Percentiles rank a stretch among this genome's conserved stretches.
Conservation (phyloP, 225 moss, liverwort and hornwort species). For the Anthoceros angustus region DNA sequence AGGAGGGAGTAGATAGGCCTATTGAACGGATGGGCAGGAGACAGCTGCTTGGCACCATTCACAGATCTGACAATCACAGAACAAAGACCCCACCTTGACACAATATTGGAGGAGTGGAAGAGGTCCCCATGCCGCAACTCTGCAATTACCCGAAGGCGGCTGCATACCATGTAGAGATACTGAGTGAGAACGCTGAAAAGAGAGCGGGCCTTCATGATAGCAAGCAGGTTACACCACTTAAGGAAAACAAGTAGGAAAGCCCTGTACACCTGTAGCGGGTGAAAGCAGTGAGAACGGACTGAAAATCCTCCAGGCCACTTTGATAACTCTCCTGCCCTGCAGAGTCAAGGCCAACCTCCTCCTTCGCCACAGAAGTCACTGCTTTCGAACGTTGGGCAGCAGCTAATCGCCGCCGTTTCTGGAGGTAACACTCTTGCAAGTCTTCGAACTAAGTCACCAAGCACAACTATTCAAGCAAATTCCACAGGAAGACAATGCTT, state of each 20-base stretch:
- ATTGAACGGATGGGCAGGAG: background rate
- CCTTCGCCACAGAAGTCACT: slow-evolving; percentile 20
- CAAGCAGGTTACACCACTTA: background rate
- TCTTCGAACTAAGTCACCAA: slow-evolving; percentile 58
- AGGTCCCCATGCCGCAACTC: slow-evolving; percentile 88
- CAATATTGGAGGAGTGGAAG: slow-evolving; percentile 92
- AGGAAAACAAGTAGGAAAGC: too few species aligned
- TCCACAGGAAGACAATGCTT: slow-evolving; percentile 1
- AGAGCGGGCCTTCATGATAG: background rate
- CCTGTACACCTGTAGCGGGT: slow-evolving; percentile 70
- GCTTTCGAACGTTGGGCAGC: slow-evolving; percentile 35
- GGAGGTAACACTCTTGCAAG: slow-evolving; percentile 84
- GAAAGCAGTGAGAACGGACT: slow-evolving; percentile 78
- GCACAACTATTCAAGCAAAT: background rate
- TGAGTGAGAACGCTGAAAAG: background rate
- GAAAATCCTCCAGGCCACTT: slow-evolving; percentile 70
- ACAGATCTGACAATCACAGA: background rate
- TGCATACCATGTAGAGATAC: slow-evolving; percentile 11
- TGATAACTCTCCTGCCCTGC: slow-evolving; percentile 32
- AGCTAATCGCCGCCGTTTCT: slow-evolving; percentile 53
- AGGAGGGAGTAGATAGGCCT: background rate
- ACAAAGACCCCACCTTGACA: slow-evolving; percentile 48
- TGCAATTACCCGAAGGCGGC: slow-evolving; percentile 85
- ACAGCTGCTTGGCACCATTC: background rate
- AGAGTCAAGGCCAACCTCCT: slow-evolving; percentile 24